These are phyloP conservation scores for Magnolia changhungtana DNA, from an alignment of 164 flowering plant genomes.

Conservation along the genomic window DNA sequence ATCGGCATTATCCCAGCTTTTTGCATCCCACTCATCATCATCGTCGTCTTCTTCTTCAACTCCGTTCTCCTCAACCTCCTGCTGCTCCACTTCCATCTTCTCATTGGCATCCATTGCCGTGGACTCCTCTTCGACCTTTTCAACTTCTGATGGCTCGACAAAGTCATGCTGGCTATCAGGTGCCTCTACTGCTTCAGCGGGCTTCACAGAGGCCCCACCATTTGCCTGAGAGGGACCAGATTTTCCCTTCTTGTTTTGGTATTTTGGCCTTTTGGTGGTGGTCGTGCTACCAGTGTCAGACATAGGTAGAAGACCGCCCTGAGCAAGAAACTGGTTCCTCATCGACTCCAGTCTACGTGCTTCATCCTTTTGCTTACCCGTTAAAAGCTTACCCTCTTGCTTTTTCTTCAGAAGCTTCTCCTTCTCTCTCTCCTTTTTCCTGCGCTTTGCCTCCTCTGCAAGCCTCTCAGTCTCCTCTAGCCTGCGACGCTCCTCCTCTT, in stretches of 20 bases:
- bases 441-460: slow-evolving; percentile 82
- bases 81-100: slow-evolving; percentile 34
- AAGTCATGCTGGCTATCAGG: slow-evolving; percentile 32
- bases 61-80: slow-evolving; percentile 40
- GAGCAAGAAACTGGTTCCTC: slow-evolving; percentile 80
- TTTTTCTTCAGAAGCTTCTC: slow-evolving; percentile 81
- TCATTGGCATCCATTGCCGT: slow-evolving; percentile 27
- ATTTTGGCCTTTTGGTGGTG: slow-evolving; percentile 62
- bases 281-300: slow-evolving; percentile 34
- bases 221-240: slow-evolving; percentile 40
- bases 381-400: slow-evolving; percentile 73
- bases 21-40: slow-evolving; percentile 97
- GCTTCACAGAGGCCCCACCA: slow-evolving; percentile 36
- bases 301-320: slow-evolving; percentile 38
- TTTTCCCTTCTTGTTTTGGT: slow-evolving; percentile 71
- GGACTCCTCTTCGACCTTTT: slow-evolving; percentile 46
- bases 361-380: slow-evolving; percentile 92
- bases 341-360: slow-evolving; percentile 70
- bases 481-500: slow-evolving; percentile 82
- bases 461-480: slow-evolving; percentile 76
- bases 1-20: slow-evolving; percentile 91
- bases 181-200: slow-evolving; percentile 31
- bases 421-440: slow-evolving; percentile 86
- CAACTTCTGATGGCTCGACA: slow-evolving; percentile 33
- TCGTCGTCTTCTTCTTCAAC: slow-evolving; percentile 58